Evolutionary conservation across 2,329 filamentous ascomycete genomes (phyloP).

Genomic region (Curvularia lunata): DNA sequence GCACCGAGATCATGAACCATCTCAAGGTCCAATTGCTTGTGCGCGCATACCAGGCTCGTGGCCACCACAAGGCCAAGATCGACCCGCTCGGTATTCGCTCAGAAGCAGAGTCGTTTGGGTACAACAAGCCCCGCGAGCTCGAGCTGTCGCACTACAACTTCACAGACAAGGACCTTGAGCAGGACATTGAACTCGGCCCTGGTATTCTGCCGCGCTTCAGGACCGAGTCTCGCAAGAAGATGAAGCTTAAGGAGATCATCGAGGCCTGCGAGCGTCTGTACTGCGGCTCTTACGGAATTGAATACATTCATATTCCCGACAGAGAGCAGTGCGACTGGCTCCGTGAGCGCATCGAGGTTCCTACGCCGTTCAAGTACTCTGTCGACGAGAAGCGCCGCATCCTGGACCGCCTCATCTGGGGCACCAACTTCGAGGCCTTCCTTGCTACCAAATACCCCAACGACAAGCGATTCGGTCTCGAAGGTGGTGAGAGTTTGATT

Average conservation of each 20-base stretch:
- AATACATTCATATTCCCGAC: conserved; percentile 99
- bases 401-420: conserved; percentile 97
- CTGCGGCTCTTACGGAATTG: conserved; percentile 95
- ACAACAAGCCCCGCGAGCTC: conserved; percentile 88
- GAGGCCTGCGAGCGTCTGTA: conserved; percentile 93
- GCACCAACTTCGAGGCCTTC: conserved; percentile 95
- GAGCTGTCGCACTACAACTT: conserved; percentile 94
- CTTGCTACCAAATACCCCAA: conserved; percentile 98
- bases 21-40: conserved; percentile 97
- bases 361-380: conserved; percentile 94
- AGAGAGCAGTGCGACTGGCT: conserved; percentile 98
- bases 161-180: conserved; percentile 89
- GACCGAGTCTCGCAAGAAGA: conserved; percentile 86
- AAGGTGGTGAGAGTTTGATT: conserved; percentile 95
- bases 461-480: conserved; percentile 98
- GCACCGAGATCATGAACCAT: conserved; percentile 90
- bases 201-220: conserved; percentile 96
- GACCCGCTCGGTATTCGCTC: conserved; percentile 94
- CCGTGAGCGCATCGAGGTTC: conserved; percentile 91
- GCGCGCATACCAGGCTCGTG: conserved; percentile 95
- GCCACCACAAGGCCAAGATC: conserved; percentile 97
- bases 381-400: conserved; percentile 98
- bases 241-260: conserved; percentile 95
- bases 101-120: conserved; percentile 81
- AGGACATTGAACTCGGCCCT: conserved; percentile 88